Evolutionary conservation across 371 early-diverging fungal genomes (phyloP), one percentile per base, ranked within the genome.

Genomic region (Mucor irregularis): DNA sequence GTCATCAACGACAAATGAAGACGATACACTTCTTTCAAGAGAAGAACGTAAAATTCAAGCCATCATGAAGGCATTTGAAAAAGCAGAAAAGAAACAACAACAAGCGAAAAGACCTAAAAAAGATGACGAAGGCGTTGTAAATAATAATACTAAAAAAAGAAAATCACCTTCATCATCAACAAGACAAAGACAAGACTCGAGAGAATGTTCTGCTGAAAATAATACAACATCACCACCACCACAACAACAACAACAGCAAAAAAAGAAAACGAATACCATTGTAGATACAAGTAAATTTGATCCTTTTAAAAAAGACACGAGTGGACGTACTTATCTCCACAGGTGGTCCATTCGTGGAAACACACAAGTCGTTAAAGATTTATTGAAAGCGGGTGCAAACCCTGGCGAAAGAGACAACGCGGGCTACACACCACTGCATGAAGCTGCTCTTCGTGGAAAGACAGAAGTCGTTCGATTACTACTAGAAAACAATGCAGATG

Each of bases 391-490:
- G 28, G 94, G 94, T 10, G 89, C 89, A 0, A 89, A 91, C 40
- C 78, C 91, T 11, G 85, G 87, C 40, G 77, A 81, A 46, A 66
- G 61, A 35, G 91, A 91, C 52, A 76, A 92, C 54, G 89, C 89
- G 6, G 90, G 89, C 1, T 83, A 84, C 76, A 88, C 91, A 9
- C 88, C 92, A 1, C 56, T 92, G 13, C 92, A 92, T 64, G 86
- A 90, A 64, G 89, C 90, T 6, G 84, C 90, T 11, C 72, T 90
- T 8, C 74, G 82, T 22, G 92, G 92, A 1, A 86, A 81, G 31
- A 69, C 62, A 9, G 74, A 78, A 10, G 82, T 88, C 1, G 84
- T 86, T 13, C 72, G 69, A 6, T 66, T 85, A 1, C 61, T 94
- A 45, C 74, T 94, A 4, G 75, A 79, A 5, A 81, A 83, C 50